phyloP scores from a whole-genome alignment of 148 eudicot species.

The Camellia lanceoleosa region DNA sequence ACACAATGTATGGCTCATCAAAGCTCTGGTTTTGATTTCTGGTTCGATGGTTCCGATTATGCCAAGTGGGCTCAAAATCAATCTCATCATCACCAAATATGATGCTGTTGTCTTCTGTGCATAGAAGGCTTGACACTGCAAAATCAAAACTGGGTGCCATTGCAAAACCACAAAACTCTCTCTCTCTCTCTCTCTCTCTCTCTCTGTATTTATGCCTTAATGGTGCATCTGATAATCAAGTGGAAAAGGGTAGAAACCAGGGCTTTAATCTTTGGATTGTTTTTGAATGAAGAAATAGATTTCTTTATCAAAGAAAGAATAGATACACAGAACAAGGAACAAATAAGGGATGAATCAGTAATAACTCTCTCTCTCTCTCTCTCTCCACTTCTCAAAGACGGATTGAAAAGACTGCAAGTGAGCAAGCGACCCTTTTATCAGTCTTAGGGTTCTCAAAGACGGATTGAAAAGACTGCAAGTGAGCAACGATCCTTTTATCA shows the following conservation, averaged over 20 bases:
- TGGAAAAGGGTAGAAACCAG: slow-evolving; percentile 3
- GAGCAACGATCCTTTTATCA: neutral
- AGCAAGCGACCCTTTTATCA: neutral
- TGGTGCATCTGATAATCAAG: neutral
- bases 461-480: slow-evolving; percentile 2
- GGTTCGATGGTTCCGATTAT: slow-evolving; percentile 16
- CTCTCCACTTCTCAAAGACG: neutral
- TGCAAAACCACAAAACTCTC: slow-evolving; percentile 3
- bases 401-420: slow-evolving; percentile 2
- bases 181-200: neutral
- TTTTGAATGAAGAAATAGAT: neutral
- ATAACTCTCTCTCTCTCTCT: neutral
- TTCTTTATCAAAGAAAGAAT: slow-evolving; percentile 8
- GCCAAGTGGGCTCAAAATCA: slow-evolving; percentile 32
- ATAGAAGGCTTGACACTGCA: slow-evolving; percentile 52
- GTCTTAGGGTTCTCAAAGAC: slow-evolving; percentile 6
- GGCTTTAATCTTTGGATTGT: neutral
- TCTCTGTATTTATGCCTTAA: neutral
- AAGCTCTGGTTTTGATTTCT: slow-evolving; percentile 24
- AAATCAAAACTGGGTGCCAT: slow-evolving; percentile 66
- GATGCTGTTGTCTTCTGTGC: slow-evolving; percentile 55
- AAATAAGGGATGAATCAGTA: neutral
- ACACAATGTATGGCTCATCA: slow-evolving; percentile 18
- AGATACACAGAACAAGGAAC: neutral
- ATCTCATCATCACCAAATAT: slow-evolving; percentile 25